These are phyloP conservation scores for Neurospora sp. DNA, from an alignment of 495 filamentous ascomycete genomes.

Conservation along the genomic window DNA sequence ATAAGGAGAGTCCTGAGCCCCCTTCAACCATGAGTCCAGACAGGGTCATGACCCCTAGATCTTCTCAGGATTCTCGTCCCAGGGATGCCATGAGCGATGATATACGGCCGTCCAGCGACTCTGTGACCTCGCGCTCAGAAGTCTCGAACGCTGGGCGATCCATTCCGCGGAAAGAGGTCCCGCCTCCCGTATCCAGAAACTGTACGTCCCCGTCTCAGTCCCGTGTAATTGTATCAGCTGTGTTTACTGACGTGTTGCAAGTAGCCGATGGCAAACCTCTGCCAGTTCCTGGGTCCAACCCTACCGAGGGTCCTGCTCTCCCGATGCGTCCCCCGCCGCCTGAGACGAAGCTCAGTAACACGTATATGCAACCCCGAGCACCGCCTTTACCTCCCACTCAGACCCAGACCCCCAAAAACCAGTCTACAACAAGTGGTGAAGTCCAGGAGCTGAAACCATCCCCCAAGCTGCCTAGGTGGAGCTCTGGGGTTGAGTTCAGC, in stretches of 20 bases:
- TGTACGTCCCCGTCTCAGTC: slow-evolving; percentile 7
- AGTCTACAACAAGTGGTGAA: slow-evolving; percentile 39
- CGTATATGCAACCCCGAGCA: slow-evolving; percentile 53
- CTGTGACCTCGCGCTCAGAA: slow-evolving; percentile 13
- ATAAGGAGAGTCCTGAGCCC: slow-evolving; percentile 19
- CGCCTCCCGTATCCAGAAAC: slow-evolving; percentile 24
- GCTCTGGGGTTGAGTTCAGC: slow-evolving; percentile 64
- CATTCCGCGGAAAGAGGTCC: slow-evolving; percentile 40
- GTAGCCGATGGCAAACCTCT: slow-evolving; percentile 33
- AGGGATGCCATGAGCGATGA: slow-evolving; percentile 32
- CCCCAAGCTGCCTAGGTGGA: slow-evolving; percentile 66
- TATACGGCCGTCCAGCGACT: slow-evolving; percentile 32
- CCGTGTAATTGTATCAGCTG: background rate
- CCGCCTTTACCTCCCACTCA: slow-evolving; percentile 49
- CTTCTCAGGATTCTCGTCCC: slow-evolving; percentile 37
- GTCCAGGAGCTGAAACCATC: slow-evolving; percentile 47
- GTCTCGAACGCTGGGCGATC: slow-evolving; percentile 22
- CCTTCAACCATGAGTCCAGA: slow-evolving; percentile 26
- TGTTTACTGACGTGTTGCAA: background rate
- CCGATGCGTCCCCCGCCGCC: slow-evolving; percentile 18
- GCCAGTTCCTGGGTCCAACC: slow-evolving; percentile 9
- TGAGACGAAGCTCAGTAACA: slow-evolving; percentile 41
- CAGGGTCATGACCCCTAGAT: slow-evolving; percentile 32
- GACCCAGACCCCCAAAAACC: slow-evolving; percentile 44
- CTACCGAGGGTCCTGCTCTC: slow-evolving; percentile 7